A percentile compares a stretch with the other conserved stretches of the same genome.
phyloP scores from a whole-genome alignment of 257 asterid species.

The Salvia splendens region DNA sequence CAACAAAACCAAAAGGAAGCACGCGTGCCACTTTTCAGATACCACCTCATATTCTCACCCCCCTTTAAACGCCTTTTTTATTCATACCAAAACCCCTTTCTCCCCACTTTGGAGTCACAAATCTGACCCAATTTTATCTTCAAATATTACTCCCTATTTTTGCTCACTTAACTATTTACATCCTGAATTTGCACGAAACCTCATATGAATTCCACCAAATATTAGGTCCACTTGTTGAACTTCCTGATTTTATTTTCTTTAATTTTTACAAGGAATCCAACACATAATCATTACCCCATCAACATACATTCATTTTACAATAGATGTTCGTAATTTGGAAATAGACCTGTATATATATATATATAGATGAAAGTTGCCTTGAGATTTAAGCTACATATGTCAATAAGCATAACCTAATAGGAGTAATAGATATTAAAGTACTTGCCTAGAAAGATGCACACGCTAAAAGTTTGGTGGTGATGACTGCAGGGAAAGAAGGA shows the following conservation, averaged over 20 bases:
- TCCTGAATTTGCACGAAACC: not conserved
- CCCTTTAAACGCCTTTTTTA: not conserved
- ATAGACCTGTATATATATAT: no score
- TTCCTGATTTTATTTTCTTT: no score
- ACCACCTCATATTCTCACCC: constrained; percentile 24
- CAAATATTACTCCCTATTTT: not conserved
- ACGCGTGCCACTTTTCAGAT: constrained; percentile 68
- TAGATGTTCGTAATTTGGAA: no score
- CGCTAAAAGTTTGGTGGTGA: not conserved
- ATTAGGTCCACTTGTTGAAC: no score
- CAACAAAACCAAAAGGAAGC: constrained; percentile 53
- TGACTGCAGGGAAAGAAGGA: constrained; percentile 42
- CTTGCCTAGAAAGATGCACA: not conserved
- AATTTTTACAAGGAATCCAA: no score
- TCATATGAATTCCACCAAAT: no score
- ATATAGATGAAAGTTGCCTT: no score
- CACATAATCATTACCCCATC: no score
- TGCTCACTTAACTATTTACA: not conserved
- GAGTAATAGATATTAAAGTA: no score
- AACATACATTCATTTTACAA: no score
- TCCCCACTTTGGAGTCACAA: not conserved
- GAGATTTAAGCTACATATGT: no score
- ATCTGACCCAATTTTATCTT: not conserved
- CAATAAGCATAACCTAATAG: no score
- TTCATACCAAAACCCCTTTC: not conserved